phyloP scores from a whole-genome alignment of 2,329 filamentous ascomycete species.

The Paramyrothecium roridum region DNA sequence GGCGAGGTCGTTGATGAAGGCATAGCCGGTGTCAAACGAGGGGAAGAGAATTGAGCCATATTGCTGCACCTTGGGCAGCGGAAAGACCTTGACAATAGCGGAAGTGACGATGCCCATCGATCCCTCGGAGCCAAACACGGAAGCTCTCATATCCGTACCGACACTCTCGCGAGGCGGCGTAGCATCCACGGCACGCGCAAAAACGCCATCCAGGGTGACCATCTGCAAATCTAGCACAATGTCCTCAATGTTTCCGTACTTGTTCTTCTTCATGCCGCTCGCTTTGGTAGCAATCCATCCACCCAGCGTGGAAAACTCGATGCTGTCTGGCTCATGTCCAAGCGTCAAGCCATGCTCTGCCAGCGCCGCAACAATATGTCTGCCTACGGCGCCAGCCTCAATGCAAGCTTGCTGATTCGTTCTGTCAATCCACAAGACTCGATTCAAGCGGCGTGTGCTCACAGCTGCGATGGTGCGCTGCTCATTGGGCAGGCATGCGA shows the following conservation, averaged over 20 bases:
- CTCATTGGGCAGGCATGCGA: too few species aligned
- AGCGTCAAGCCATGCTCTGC: constrained; percentile 2
- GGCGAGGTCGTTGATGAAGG: constrained; percentile 3
- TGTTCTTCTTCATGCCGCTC: constrained; percentile 4
- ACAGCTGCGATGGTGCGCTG: too few species aligned
- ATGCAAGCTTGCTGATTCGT: constrained; percentile 1
- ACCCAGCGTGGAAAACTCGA: constrained; percentile 3
- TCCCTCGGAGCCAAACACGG: constrained; percentile 2
- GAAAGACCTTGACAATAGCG: too few species aligned
- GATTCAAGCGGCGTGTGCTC: not conserved
- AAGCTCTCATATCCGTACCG: not conserved
- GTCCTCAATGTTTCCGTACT: constrained; percentile 5
- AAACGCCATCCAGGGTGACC: not conserved
- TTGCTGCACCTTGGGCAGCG: too few species aligned
- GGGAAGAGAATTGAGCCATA: not conserved
- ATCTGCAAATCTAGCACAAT: constrained; percentile 1
- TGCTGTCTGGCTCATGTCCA: constrained; percentile 3
- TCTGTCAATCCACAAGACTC: constrained; percentile 1
- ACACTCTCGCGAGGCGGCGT: not conserved
- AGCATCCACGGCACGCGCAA: not conserved
- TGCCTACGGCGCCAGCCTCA: constrained; percentile 3
- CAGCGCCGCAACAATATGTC: constrained; percentile 1
- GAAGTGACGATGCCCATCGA: too few species aligned
- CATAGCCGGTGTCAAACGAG: not conserved
- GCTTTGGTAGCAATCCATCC: constrained; percentile 4